phyloP scores from a whole-genome alignment of 768 basidiomycete genomes.

The Royoungia palumana region DNA sequence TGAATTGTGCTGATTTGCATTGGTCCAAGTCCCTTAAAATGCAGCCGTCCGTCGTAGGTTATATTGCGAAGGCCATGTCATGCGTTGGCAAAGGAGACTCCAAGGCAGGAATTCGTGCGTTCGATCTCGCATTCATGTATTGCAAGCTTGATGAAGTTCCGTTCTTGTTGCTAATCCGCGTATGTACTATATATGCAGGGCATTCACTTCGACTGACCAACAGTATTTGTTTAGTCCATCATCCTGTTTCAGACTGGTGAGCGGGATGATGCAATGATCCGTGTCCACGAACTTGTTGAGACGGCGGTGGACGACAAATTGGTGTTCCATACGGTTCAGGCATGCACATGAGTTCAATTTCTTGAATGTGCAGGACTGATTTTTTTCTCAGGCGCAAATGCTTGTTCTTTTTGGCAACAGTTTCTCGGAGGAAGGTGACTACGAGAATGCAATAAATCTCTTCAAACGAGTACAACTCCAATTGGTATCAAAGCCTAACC shows the following conservation, averaged over 20 bases:
- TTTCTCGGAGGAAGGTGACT: constrained; percentile 5
- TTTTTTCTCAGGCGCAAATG: constrained; percentile 12
- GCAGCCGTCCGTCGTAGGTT: constrained; percentile 8
- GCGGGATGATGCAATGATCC: constrained; percentile 12
- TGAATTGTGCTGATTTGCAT: neutral
- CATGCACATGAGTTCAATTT: neutral
- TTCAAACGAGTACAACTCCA: constrained; percentile 6
- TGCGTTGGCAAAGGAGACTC: constrained; percentile 12
- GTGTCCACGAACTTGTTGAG: constrained; percentile 11
- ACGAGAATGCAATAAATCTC: constrained; percentile 10
- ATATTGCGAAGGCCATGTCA: constrained; percentile 15
- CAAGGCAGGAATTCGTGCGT: constrained; percentile 7
- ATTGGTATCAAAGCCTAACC: neutral
- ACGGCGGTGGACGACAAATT: constrained; percentile 7
- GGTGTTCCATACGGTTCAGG: constrained; percentile 8
- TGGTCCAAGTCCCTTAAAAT: constrained; percentile 10
- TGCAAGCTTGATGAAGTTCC: constrained; percentile 5
- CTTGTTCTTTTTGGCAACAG: constrained; percentile 9
- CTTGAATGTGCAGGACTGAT: neutral
- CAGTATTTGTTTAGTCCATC: constrained; percentile 2
- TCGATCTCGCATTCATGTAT: constrained; percentile 15
- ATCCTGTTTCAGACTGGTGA: constrained; percentile 9
- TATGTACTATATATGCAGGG: neutral
- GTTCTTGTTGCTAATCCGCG: constrained; percentile 14
- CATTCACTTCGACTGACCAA: neutral